Conservation (phyloP, 2,329 filamentous ascomycete species). For the Endoconidiophora laricicola region DNA sequence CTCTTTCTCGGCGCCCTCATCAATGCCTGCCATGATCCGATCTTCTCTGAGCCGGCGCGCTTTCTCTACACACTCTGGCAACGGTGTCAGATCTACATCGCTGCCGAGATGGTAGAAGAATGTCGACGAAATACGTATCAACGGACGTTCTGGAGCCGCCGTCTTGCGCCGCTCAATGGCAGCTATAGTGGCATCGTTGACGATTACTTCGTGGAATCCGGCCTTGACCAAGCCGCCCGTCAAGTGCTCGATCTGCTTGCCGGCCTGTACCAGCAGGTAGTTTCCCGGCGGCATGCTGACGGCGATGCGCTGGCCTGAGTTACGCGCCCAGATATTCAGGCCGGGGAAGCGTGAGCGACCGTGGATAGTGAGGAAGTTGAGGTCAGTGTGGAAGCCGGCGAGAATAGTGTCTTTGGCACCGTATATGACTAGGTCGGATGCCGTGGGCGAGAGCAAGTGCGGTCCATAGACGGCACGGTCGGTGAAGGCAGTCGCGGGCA, state of each 20-base stretch:
- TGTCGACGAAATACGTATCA: slow-evolving; percentile 41
- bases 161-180: slow-evolving; percentile 27
- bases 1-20: slow-evolving; percentile 33
- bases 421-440: slow-evolving; percentile 39
- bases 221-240: slow-evolving; percentile 45
- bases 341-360: slow-evolving; percentile 45
- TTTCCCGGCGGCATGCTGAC: slow-evolving; percentile 42
- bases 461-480: slow-evolving; percentile 41
- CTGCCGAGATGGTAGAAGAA: slow-evolving; percentile 44
- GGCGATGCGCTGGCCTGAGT: slow-evolving; percentile 41
- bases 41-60: slow-evolving; percentile 19
- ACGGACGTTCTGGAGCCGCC: slow-evolving; percentile 30
- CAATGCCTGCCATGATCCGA: slow-evolving; percentile 22
- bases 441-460: slow-evolving; percentile 43
- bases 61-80: slow-evolving; percentile 29
- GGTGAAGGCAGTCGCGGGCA: slow-evolving; percentile 35
- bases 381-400: slow-evolving; percentile 46
- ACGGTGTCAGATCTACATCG: slow-evolving; percentile 36
- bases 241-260: slow-evolving; percentile 45
- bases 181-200: slow-evolving; percentile 34
- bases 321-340: slow-evolving; percentile 46
- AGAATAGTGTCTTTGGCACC: slow-evolving; percentile 39
- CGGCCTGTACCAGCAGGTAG: slow-evolving; percentile 43
- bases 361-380: slow-evolving; percentile 50
- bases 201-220: slow-evolving; percentile 44